Evolutionary conservation across 2,329 filamentous ascomycete species (phyloP).

Genomic region (Fusarium tjaetaba): DNA sequence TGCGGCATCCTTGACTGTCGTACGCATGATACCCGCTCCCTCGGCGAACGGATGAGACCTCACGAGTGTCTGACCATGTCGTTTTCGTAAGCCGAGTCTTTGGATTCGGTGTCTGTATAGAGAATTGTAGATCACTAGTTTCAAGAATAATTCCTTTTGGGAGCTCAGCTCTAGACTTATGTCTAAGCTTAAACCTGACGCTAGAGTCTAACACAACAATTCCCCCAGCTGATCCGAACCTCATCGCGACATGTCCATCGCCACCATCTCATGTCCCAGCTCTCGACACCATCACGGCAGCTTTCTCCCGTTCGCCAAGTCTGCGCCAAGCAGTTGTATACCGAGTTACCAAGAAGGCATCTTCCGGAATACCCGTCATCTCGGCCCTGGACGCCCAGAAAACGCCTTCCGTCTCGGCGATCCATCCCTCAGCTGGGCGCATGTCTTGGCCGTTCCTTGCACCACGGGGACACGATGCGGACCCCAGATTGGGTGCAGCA

Average conservation of each 20-base stretch:
- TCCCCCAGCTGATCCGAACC: background rate
- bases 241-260: background rate
- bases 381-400: background rate
- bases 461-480: slow-evolving; percentile 22
- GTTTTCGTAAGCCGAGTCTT: slow-evolving; percentile 2
- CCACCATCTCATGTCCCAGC: slow-evolving; percentile 5
- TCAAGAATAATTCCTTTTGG: background rate
- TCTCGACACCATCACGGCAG: background rate
- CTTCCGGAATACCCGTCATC: slow-evolving; percentile 9
- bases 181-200: background rate
- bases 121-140: background rate
- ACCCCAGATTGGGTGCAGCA: slow-evolving; percentile 21
- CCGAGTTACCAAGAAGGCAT: slow-evolving; percentile 12
- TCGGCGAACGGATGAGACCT: background rate
- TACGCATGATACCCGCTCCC: background rate
- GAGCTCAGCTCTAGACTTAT: background rate
- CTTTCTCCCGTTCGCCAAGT: slow-evolving; percentile 15
- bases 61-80: background rate
- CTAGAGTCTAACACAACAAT: background rate
- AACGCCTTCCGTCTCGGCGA: slow-evolving; percentile 11
- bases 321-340: slow-evolving; percentile 19
- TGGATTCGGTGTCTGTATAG: slow-evolving; percentile 1
- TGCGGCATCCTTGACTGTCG: background rate
- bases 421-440: slow-evolving; percentile 5
- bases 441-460: slow-evolving; percentile 26